phyloP scores from a whole-genome alignment of 2,329 filamentous ascomycete genomes.

The Lecanicillium sp. region DNA sequence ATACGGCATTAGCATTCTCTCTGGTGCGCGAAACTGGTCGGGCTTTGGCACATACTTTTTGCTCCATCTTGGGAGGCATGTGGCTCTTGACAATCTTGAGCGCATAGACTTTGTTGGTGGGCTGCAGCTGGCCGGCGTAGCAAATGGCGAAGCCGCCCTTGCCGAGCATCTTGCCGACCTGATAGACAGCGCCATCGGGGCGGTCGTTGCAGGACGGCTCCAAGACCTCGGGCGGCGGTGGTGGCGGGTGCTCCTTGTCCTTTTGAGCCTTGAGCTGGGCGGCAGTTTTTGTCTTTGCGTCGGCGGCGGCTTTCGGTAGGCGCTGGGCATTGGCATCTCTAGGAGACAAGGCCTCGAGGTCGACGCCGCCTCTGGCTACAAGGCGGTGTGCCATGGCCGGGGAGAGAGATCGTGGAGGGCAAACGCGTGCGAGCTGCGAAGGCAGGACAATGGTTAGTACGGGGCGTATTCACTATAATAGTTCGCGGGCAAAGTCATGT shows the following conservation, averaged over 20 bases:
- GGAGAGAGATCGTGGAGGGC: not conserved
- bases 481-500: no score
- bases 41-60: conserved; percentile 53
- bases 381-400: conserved; percentile 39
- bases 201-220: conserved; percentile 63
- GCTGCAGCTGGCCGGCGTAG: conserved; percentile 61
- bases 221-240: conserved; percentile 51
- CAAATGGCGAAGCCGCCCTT: conserved; percentile 81
- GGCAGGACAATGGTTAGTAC: no score
- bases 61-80: conserved; percentile 76
- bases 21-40: no score
- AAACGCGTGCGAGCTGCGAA: no score
- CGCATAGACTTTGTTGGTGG: conserved; percentile 61
- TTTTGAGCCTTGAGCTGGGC: conserved; percentile 48
- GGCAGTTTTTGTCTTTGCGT: conserved; percentile 44
- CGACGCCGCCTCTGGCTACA: conserved; percentile 40
- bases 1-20: conserved; percentile 11
- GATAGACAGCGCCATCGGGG: conserved; percentile 62
- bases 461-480: no score
- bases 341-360: conserved; percentile 57
- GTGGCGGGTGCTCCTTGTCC: conserved; percentile 60
- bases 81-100: conserved; percentile 78
- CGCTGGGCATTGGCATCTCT: conserved; percentile 57
- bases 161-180: conserved; percentile 65
- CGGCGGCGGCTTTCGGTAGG: conserved; percentile 34